Evolutionary conservation across 345 rosid species (phyloP), one percentile per base, ranked within the genome.

Genomic region (Chamaenerion angustifolium): DNA sequence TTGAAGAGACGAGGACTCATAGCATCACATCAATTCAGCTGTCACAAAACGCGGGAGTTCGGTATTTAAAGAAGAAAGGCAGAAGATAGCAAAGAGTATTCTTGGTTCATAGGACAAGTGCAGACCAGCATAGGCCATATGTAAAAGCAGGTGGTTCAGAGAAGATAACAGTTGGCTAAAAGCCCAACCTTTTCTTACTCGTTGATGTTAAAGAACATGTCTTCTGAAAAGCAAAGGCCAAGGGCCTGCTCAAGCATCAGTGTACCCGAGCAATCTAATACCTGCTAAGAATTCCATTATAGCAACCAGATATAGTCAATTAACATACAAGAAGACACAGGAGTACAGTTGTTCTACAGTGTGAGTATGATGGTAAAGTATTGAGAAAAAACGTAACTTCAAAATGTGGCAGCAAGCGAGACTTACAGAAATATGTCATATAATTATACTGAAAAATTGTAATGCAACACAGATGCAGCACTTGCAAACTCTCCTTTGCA

Each of bases 81-180:
- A 31, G 5, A 31, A 31, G 37, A 31, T 4, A 31, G 37, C 37
- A 31, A 55, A 63, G 48, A 42, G 68, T 56, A 80, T 43, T 59
- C 68, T 68, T 19, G 69, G 62, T 61, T 81, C 83, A 42, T 53
- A 76, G 45, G 88, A 68, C 59, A 76, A 55, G 63, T 65, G 78
- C 70, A 78, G 27, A 57, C 69, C 68, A 45, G 68, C 63, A 55
- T 64, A 58, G 45, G 71, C 72, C 86, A 84, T 84, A 40, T 56
- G 63, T 54, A 52, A 55, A 50, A 47, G 51, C 35, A 41, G 64
- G 50, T 62, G 58, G 18, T 16, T 13, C 68, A 31, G 49, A 45
- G n/a, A 37, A 48, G 23, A 4, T 10, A 55, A 45, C 56, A 60
- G 49, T 54, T 42, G 59, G 50, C 14, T 31, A 31, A 40, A 16